phyloP scores from a whole-genome alignment of 176 grass and related monocot species.

The Avena atlantica region DNA sequence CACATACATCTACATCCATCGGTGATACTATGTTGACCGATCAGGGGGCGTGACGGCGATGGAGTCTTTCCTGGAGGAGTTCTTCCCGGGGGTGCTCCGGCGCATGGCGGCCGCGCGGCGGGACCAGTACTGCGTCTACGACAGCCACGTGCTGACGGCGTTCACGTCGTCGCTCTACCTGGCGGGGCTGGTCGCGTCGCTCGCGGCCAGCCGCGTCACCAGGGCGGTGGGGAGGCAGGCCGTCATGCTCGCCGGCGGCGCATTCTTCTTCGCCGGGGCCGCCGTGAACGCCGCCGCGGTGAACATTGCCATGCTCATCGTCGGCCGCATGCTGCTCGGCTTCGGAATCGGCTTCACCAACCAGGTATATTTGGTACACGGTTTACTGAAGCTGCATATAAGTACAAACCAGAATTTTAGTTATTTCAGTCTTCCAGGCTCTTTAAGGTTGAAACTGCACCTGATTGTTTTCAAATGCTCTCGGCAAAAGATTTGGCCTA shows the following conservation, averaged over 20 bases:
- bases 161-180: slow-evolving; percentile 83
- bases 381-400: not conserved
- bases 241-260: slow-evolving; percentile 66
- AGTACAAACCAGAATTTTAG: not conserved
- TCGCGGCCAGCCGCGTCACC: slow-evolving; percentile 60
- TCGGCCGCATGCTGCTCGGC: slow-evolving; percentile 68
- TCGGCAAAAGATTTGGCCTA: not conserved
- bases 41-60: slow-evolving; percentile 73
- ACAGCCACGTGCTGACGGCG: slow-evolving; percentile 65
- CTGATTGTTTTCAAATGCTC: not conserved
- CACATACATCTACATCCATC: not conserved
- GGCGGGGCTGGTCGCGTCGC: slow-evolving; percentile 56
- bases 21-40: not conserved
- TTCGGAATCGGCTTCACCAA: slow-evolving; percentile 79
- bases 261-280: slow-evolving; percentile 57
- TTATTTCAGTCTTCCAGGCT: not conserved
- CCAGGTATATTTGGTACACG: slow-evolving; percentile 46
- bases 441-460: not conserved
- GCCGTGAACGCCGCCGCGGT: slow-evolving; percentile 60
- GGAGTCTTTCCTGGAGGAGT: slow-evolving; percentile 59
- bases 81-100: slow-evolving; percentile 61
- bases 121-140: slow-evolving; percentile 70
- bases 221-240: slow-evolving; percentile 62
- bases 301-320: slow-evolving; percentile 77
- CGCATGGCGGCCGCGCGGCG: slow-evolving; percentile 50